Evolutionary conservation across 371 early-diverging fungal species (phyloP).

Genomic region (Polyrhizophydium stewartii): DNA sequence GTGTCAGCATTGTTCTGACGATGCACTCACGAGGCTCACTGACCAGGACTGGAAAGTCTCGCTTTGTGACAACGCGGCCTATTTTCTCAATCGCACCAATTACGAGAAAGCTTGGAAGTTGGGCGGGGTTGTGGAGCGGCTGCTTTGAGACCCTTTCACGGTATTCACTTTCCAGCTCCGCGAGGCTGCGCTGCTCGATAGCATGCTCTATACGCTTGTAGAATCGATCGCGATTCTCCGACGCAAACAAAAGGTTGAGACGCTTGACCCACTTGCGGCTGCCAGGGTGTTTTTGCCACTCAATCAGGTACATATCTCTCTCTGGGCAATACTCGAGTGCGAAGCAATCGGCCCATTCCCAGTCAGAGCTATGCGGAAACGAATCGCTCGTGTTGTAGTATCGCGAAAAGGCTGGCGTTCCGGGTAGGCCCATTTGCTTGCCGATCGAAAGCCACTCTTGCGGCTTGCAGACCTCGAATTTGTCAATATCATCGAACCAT

Average conservation of each 20-base stretch:
- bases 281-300: constrained; percentile 15
- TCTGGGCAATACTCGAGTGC: constrained; percentile 17
- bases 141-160: not conserved
- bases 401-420: constrained; percentile 13
- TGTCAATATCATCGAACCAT: constrained; percentile 21
- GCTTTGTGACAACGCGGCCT: constrained; percentile 5
- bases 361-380: constrained; percentile 1
- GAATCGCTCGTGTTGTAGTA: constrained; percentile 8
- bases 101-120: constrained; percentile 9
- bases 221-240: constrained; percentile 18
- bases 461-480: constrained; percentile 18
- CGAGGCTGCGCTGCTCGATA: constrained; percentile 4
- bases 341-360: constrained; percentile 23
- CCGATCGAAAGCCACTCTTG: constrained; percentile 19
- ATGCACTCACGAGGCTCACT: not conserved
- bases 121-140: not conserved
- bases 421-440: not conserved
- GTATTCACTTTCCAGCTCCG: constrained; percentile 4
- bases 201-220: constrained; percentile 25
- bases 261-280: constrained; percentile 21
- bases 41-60: not conserved
- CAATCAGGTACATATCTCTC: constrained; percentile 12
- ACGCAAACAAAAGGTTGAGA: constrained; percentile 24
- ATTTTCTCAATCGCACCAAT: constrained; percentile 6
- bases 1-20: no score